phyloP scores from a whole-genome alignment of 176 grass and related monocot species.

The barley (Hordeum vulgare) region DNA sequence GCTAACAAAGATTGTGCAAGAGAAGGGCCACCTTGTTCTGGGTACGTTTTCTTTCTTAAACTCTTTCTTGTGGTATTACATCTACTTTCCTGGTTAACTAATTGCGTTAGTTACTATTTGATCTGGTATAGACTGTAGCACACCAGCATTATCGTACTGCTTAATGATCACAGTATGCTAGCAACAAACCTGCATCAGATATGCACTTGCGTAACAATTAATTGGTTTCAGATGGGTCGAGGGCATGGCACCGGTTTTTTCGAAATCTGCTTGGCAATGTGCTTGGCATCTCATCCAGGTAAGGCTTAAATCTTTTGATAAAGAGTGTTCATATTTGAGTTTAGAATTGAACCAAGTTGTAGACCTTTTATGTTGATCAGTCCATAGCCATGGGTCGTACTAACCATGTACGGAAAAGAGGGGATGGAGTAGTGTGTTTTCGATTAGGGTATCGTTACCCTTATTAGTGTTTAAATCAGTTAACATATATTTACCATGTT shows the following conservation, averaged over 20 bases:
- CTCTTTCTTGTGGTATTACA: background rate
- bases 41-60: constrained; percentile 41
- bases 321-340: background rate
- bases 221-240: constrained; percentile 81
- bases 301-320: background rate
- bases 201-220: constrained; percentile 3
- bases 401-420: constrained; percentile 7
- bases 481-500: background rate
- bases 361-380: background rate
- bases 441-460: background rate
- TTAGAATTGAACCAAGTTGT: background rate
- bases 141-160: background rate
- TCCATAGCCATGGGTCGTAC: background rate
- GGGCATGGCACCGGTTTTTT: constrained; percentile 85
- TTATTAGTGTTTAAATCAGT: background rate
- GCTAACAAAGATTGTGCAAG: constrained; percentile 58
- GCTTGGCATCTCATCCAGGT: constrained; percentile 97
- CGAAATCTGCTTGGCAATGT: constrained; percentile 84
- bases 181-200: background rate
- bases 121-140: background rate
- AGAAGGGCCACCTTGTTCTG: constrained; percentile 76
- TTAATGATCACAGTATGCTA: background rate
- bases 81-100: background rate
- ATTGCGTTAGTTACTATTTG: background rate
- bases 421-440: background rate